Evolutionary conservation across 768 basidiomycete genomes (phyloP).

Genomic region (Serendipita indica): DNA sequence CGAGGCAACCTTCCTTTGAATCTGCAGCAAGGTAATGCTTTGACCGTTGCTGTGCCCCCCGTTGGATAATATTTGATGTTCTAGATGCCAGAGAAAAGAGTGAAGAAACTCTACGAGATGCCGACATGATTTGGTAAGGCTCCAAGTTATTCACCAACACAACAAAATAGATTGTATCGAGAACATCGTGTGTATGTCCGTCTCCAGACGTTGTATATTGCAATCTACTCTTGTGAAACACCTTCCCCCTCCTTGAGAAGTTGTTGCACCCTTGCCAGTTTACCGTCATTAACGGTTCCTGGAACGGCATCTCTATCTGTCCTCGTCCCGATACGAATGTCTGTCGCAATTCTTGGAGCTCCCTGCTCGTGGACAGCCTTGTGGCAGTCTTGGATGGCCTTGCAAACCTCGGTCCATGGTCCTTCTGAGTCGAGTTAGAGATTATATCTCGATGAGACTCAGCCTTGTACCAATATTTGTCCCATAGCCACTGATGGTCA

Average conservation of each 20-base stretch:
- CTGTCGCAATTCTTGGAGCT: slow-evolving; percentile 66
- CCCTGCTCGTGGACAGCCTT: slow-evolving; percentile 68
- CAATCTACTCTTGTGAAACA: not conserved
- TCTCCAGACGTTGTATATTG: not conserved
- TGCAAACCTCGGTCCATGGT: slow-evolving; percentile 68
- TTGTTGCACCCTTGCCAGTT: slow-evolving; percentile 67
- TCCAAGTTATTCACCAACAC: not conserved
- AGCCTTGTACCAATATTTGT: slow-evolving; percentile 58
- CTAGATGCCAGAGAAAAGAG: not conserved
- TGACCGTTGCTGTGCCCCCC: not conserved
- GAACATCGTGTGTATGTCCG: not conserved
- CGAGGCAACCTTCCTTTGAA: not conserved
- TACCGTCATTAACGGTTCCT: slow-evolving; percentile 61
- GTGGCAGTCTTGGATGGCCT: slow-evolving; percentile 86
- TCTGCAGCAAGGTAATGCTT: not conserved
- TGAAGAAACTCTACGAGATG: not conserved
- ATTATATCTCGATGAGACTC: not conserved
- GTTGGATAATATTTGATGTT: not conserved
- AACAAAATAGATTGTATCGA: not conserved
- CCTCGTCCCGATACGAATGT: slow-evolving; percentile 90
- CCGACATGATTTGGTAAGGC: not conserved
- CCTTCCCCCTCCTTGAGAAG: slow-evolving; percentile 33
- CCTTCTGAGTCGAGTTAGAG: slow-evolving; percentile 38
- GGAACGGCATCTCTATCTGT: slow-evolving; percentile 46
- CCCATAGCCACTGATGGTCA: slow-evolving; percentile 57